Evolutionary conservation across 2,329 filamentous ascomycete species (phyloP), one percentile per base, ranked within the genome.

Genomic region (Trichoderma harzianum): DNA sequence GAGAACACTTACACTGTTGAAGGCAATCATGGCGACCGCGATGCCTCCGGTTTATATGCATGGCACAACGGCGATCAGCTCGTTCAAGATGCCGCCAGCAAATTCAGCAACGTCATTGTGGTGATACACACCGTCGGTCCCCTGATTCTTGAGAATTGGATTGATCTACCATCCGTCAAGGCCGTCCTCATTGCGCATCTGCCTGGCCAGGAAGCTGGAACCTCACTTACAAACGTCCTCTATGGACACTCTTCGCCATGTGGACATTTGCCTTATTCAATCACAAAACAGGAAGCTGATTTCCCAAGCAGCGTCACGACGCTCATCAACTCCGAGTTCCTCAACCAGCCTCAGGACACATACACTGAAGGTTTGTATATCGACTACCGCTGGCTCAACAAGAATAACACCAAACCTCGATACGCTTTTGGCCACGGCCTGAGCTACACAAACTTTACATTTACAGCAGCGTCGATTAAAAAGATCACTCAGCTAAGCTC

Each of bases 351-450:
- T 0, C 93, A 97, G 78, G 93, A 97, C 76, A 90, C 93, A 74
- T 97, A 96, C 79, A 87, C 86, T 1, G 93, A 97, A 78, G 93
- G 93, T 0, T 82, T 97, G 0, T 95, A 95, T 78, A 90, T 97
- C 75, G 95, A 98, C 83, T 97, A 98, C 82, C 91, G 94, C 14
- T 89, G 95, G 80, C 95, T 98, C 76, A 94, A 97, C 84, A 93
- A 92, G 78, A 81, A 91, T 69, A 84, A 86, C 71, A 91, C 96
- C 72, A 85, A 85, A 6, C 95, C 95, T 0, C 91, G 92, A 1
- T 98, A 91, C 78, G 92, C 93, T 61, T 98, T 98, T 76, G 95
- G 95, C 0, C 95, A 90, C 73, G 95, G 95, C 0, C 86, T 98
- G 2, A 93, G 91, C 67, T 97, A 96, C 83, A 94, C 93, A 0